Base-by-base conservation (phyloP, 208 protist species). In the Trypanosoma theileri region DNA sequence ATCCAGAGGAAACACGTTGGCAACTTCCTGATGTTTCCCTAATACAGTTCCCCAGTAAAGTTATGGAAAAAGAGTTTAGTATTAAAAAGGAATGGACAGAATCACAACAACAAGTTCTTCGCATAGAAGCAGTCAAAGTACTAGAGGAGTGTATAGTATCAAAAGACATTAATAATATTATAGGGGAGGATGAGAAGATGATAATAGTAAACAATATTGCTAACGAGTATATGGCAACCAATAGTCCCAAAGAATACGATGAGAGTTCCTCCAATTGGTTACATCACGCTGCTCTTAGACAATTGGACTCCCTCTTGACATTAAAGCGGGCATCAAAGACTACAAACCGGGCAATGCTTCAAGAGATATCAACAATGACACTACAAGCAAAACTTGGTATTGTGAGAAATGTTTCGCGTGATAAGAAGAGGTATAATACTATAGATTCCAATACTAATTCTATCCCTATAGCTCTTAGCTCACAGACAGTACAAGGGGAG, bases 191-290 rank as follows among this genome's bases (percentile, higher is more conserved):
- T 26, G 73, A 62, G 21, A 17, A 42, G 10, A 42, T 16, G 21
- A 61, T 56, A 16, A 56, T 79, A 45, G 28, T 62, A 12, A 41
- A 55, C 4, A 79, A 77, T 46, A 66, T 79, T 26, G 53, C 69
- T 52, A 72, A 77, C 22, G 59, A 28, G 51, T 75, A 69, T 41
- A 79, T 79, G 73, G 45, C 46, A 54, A 55, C 59, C 0, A 62
- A 19, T 24, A 48, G 54, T 17, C 13, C 42, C 41, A 28, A 73
- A 35, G 3, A 14, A 17, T 71, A 71, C 40, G 62, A 73, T 60
- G 46, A 52, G 21, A 65, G 41, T 12, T 56, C 24, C 1, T 31
- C 68, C 16, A 57, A 59, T 10, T 73, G 69, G 69, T 8, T 79
- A 48, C 59, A 17, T 19, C 69, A 45, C 9, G 63, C 63, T 4